Evolutionary conservation across 2,329 filamentous ascomycete genomes (phyloP).

Genomic region (Fusarium haematococcum): DNA sequence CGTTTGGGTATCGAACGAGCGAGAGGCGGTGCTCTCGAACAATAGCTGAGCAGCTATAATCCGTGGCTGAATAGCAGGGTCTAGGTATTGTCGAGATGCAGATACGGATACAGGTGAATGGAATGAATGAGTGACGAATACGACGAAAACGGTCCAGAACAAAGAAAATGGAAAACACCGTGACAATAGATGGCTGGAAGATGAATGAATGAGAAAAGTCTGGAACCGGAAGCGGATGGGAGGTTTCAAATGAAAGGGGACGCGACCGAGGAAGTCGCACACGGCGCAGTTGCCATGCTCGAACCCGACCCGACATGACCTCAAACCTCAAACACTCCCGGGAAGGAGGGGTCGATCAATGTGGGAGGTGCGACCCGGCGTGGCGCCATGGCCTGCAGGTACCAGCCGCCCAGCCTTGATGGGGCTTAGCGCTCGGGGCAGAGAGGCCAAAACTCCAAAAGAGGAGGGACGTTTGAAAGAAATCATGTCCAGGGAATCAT

Average conservation of each 20-base stretch:
- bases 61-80: constrained; percentile 18
- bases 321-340: constrained; percentile 24
- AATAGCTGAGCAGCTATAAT: constrained; percentile 17
- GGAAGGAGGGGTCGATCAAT: constrained; percentile 29
- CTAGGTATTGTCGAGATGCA: constrained; percentile 26
- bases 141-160: constrained; percentile 26
- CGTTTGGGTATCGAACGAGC: not conserved
- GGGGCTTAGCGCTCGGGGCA: constrained; percentile 21
- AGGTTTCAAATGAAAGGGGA: constrained; percentile 40
- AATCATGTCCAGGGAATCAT: constrained; percentile 17
- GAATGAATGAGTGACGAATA: constrained; percentile 41
- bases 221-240: constrained; percentile 27
- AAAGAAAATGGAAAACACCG: constrained; percentile 21
- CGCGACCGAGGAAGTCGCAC: constrained; percentile 24
- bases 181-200: constrained; percentile 33
- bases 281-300: constrained; percentile 10
- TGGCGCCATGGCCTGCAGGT: constrained; percentile 40
- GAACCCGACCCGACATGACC: constrained; percentile 3
- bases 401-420: constrained; percentile 34
- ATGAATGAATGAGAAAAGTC: constrained; percentile 30
- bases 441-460: constrained; percentile 2
- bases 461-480: constrained; percentile 16
- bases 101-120: constrained; percentile 9
- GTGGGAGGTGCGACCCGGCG: constrained; percentile 27
- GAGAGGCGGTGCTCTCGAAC: not conserved